Conservation (phyloP, 768 basidiomycete species). For the Lentinula edodes region DNA sequence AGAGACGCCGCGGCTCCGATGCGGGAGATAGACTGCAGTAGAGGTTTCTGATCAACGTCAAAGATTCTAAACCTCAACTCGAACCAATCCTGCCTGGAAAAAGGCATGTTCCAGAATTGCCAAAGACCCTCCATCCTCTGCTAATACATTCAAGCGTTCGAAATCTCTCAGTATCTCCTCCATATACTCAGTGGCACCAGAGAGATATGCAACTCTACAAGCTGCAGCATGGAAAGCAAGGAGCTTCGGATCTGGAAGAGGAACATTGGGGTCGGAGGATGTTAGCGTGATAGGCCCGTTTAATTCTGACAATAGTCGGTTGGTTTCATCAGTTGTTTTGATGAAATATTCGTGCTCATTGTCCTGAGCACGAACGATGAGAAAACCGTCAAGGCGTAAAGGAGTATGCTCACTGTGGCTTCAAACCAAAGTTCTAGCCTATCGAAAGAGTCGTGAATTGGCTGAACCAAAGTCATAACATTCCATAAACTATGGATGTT, state of each 20-base stretch:
- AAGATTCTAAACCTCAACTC: not conserved
- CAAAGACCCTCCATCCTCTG: not conserved
- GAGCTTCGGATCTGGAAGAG: not conserved
- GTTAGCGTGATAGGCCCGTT: not conserved
- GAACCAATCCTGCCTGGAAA: not conserved
- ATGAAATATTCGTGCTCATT: not conserved
- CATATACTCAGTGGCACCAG: not conserved
- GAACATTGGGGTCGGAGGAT: not conserved
- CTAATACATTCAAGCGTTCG: not conserved
- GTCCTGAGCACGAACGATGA: not conserved
- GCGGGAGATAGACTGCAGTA: no score
- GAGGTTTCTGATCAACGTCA: no score
- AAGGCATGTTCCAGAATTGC: not conserved
- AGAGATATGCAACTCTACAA: not conserved
- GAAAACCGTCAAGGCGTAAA: not conserved
- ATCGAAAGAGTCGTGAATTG: not conserved
- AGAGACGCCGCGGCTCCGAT: no score
- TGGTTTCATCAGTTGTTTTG: not conserved
- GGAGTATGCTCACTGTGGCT: not conserved
- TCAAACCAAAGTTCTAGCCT: not conserved
- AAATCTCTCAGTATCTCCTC: not conserved
- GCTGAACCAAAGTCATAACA: not conserved
- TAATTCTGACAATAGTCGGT: not conserved
- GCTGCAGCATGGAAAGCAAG: not conserved
- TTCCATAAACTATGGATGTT: not conserved